Conservation (phyloP, 371 early-diverging fungal species). For the Smittium culicis region DNA sequence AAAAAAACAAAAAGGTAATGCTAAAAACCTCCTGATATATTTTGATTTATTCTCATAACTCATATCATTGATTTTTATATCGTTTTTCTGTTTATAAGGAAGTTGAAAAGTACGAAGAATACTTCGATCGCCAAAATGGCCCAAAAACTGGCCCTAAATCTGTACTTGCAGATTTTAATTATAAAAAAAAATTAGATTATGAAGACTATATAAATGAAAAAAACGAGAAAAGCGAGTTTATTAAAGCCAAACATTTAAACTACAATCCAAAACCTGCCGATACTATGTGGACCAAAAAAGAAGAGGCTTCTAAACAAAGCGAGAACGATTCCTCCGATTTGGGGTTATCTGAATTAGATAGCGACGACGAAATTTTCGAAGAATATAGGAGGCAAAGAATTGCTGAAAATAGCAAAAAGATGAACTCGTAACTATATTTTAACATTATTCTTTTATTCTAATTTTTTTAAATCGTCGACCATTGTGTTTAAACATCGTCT, state of each 20-base stretch:
- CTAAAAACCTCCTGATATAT: too few species aligned
- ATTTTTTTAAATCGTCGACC: not conserved
- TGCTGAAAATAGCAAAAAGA: conserved; percentile 12
- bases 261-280: not conserved
- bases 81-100: too few species aligned
- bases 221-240: not conserved
- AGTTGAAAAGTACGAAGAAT: too few species aligned
- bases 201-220: conserved; percentile 12
- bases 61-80: too few species aligned
- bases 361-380: conserved; percentile 18
- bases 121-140: too few species aligned
- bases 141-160: conserved; percentile 34
- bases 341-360: conserved; percentile 4
- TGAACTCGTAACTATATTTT: conserved; percentile 1
- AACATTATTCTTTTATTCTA: not conserved
- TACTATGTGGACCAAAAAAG: not conserved
- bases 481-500: too few species aligned
- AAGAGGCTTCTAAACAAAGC: not conserved
- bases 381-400: conserved; percentile 22
- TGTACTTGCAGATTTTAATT: conserved; percentile 30
- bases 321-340: not conserved
- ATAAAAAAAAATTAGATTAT: conserved; percentile 13
- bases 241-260: not conserved
- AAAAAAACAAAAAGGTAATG: too few species aligned
- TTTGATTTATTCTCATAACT: too few species aligned